Evolutionary conservation across 192 early-diverging fungal genomes (phyloP).

Genomic region (Pilaira anomala): DNA sequence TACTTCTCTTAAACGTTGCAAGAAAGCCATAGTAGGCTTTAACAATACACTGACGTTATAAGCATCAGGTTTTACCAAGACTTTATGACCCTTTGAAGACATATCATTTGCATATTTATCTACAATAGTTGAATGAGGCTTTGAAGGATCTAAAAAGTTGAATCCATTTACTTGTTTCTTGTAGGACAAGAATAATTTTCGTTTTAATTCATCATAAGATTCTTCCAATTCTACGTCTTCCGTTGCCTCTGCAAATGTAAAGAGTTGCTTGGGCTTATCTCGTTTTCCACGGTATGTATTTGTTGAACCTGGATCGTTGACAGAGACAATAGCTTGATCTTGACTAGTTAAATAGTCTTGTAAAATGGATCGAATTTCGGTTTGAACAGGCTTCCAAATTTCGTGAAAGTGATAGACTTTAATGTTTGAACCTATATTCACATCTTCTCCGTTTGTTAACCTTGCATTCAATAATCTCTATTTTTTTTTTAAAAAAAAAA

Average conservation of each 20-base stretch:
- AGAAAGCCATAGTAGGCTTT: conserved; percentile 64
- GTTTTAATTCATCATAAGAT: conserved; percentile 27
- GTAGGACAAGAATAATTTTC: conserved; percentile 16
- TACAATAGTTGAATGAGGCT: conserved; percentile 11
- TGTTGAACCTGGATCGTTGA: conserved; percentile 26
- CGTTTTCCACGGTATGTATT: conserved; percentile 7
- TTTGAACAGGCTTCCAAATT: not conserved
- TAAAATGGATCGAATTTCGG: conserved; percentile 39
- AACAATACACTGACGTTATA: conserved; percentile 68
- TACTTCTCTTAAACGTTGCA: conserved; percentile 51
- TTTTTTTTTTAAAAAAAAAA: not conserved
- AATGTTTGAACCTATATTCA: conserved; percentile 42
- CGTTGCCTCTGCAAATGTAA: conserved; percentile 34
- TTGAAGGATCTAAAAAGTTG: not conserved
- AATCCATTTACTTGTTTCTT: conserved; percentile 26
- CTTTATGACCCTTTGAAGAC: conserved; percentile 55
- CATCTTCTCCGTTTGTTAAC: not conserved
- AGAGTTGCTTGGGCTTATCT: conserved; percentile 32
- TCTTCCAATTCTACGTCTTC: conserved; percentile 23
- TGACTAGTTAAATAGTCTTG: conserved; percentile 45
- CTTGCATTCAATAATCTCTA: not conserved
- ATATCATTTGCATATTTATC: conserved; percentile 65
- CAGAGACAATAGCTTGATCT: conserved; percentile 30
- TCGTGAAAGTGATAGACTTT: not conserved
- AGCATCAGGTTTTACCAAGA: conserved; percentile 64